These are phyloP conservation scores for Boeremia lycopersici DNA, from an alignment of 2,329 filamentous ascomycete genomes.

Conservation along the genomic window DNA sequence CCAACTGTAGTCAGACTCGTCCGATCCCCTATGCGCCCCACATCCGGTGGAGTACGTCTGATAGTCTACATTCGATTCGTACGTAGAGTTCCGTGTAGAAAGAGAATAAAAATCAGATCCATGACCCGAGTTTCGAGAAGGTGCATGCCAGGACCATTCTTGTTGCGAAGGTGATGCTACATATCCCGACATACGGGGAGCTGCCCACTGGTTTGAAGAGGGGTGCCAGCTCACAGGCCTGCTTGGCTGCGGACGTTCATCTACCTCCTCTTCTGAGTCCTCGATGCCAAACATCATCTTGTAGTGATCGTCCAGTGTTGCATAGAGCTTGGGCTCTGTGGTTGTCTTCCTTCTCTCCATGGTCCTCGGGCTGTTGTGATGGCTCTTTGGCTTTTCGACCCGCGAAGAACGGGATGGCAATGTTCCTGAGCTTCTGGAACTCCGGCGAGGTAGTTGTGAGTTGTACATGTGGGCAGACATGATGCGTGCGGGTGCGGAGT, in stretches of 20 bases:
- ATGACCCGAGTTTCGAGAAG: conserved; percentile 34
- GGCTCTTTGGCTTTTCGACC: conserved; percentile 49
- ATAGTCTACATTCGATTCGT: conserved; percentile 26
- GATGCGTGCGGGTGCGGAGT: conserved; percentile 24
- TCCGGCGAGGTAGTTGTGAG: conserved; percentile 37
- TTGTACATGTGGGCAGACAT: conserved; percentile 37
- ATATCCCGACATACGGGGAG: conserved; percentile 27
- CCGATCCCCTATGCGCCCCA: conserved; percentile 27
- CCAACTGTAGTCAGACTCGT: conserved; percentile 40
- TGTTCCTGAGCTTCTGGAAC: conserved; percentile 41
- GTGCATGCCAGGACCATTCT: conserved; percentile 34
- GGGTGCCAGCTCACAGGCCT: conserved; percentile 80
- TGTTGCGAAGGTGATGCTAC: conserved; percentile 34
- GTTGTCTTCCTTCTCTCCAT: conserved; percentile 49
- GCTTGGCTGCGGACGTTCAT: conserved; percentile 33
- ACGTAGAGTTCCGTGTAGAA: conserved; percentile 43
- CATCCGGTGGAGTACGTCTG: conserved; percentile 21
- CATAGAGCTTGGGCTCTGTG: conserved; percentile 45
- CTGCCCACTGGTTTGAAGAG: conserved; percentile 56
- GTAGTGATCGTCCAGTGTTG: conserved; percentile 49
- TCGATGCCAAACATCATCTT: conserved; percentile 49
- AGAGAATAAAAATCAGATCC: conserved; percentile 45
- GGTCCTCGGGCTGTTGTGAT: conserved; percentile 45
- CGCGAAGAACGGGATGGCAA: conserved; percentile 41
- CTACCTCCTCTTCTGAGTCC: conserved; percentile 31